phyloP scores from a whole-genome alignment of 2,329 filamentous ascomycete species.

The Verticillium tricorpus region DNA sequence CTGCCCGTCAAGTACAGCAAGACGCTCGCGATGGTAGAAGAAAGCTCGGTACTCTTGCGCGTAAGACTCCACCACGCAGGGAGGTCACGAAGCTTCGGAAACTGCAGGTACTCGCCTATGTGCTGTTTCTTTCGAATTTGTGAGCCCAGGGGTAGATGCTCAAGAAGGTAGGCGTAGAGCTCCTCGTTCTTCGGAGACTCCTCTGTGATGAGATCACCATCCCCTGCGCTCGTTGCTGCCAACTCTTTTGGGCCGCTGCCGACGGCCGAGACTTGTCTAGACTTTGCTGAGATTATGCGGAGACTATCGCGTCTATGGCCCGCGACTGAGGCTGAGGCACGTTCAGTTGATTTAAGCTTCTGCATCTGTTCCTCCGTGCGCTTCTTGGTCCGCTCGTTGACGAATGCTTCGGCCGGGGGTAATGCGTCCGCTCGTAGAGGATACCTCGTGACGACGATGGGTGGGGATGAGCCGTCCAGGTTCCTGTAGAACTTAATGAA shows the following conservation, averaged over 20 bases:
- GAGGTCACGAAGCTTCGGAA: neutral
- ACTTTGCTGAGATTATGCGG: neutral
- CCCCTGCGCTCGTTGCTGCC: neutral
- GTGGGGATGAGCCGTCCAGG: neutral
- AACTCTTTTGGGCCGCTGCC: neutral
- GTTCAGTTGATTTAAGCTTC: too few relatives aligned
- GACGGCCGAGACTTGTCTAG: neutral
- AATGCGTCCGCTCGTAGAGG: conserved; percentile 14
- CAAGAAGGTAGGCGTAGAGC: neutral
- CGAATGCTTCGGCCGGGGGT: conserved; percentile 11
- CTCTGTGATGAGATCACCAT: neutral
- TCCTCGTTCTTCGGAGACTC: neutral
- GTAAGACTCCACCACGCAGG: neutral
- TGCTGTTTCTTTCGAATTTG: neutral
- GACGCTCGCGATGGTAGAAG: neutral
- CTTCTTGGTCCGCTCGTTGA: neutral
- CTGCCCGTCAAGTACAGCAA: neutral
- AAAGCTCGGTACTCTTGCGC: neutral
- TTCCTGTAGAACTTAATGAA: conserved; percentile 14
- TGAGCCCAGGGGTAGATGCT: neutral
- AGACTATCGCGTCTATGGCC: too few relatives aligned
- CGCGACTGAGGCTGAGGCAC: neutral
- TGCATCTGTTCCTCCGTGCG: neutral
- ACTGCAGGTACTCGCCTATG: neutral
- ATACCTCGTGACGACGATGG: conserved; percentile 20